Percentiles rank a stretch among this genome's conserved stretches.
Conservation (phyloP, 768 basidiomycete species). For the Boletus sensibilis region DNA sequence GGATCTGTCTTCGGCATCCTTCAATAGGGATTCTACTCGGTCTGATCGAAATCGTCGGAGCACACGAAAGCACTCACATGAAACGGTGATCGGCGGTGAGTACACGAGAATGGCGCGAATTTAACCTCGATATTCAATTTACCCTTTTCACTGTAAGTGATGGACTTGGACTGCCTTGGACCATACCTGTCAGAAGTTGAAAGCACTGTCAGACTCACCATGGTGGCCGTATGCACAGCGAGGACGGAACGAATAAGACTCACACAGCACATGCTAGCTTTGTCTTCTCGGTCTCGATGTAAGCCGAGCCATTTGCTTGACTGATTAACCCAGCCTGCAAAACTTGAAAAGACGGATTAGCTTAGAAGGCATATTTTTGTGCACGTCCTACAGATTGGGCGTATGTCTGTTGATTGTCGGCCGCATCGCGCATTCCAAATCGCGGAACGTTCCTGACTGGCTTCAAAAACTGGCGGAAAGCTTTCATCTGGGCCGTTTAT, state of each 20-base stretch:
- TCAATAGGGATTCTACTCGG: conserved; percentile 10
- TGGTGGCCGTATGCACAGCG: not conserved
- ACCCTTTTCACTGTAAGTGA: conserved; percentile 82
- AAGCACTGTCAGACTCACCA: not conserved
- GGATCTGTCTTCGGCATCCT: conserved; percentile 95
- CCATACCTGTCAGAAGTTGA: conserved; percentile 58
- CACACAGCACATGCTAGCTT: conserved; percentile 98
- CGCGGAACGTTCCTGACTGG: conserved; percentile 31
- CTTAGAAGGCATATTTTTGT: not conserved
- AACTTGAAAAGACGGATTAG: conserved; percentile 47
- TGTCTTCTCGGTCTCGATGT: conserved; percentile 87
- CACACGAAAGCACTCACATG: conserved; percentile 54
- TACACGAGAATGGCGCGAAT: conserved; percentile 91
- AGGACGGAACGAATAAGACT: conserved; percentile 29
- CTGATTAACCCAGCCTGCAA: conserved; percentile 86
- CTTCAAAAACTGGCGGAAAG: conserved; percentile 57
- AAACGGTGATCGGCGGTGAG: conserved; percentile 74
- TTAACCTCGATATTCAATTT: conserved; percentile 94
- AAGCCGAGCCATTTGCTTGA: conserved; percentile 96
- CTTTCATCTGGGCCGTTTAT: conserved; percentile 91
- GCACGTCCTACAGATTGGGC: conserved; percentile 76
- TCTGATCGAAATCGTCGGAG: not conserved
- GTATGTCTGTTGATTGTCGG: conserved; percentile 61
- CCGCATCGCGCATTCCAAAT: conserved; percentile 40
- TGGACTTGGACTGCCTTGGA: conserved; percentile 79